A percentile compares a stretch with the other conserved stretches of the same genome.
These are phyloP conservation scores for Bifiguratus adelaidae DNA, from an alignment of 192 early-diverging fungal genomes.

Conservation along the genomic window DNA sequence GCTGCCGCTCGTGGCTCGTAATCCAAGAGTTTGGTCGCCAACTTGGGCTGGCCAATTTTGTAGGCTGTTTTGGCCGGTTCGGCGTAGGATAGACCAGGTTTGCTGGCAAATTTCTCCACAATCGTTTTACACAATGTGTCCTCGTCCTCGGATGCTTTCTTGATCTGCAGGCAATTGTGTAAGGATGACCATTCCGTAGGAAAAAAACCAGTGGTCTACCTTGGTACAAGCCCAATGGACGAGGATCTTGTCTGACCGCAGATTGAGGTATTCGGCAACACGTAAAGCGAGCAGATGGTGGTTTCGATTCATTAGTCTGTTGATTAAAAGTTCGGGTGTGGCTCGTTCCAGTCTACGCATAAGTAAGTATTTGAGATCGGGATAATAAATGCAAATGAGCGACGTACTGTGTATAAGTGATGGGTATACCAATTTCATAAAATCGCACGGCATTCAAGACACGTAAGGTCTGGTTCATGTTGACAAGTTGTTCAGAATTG, in stretches of 20 bases:
- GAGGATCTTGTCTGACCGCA: conserved; percentile 69
- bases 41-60: conserved; percentile 64
- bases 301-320: conserved; percentile 74
- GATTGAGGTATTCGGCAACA: conserved; percentile 74
- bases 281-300: conserved; percentile 78
- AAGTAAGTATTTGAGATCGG: not conserved
- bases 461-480: conserved; percentile 76
- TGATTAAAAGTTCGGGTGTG: conserved; percentile 73
- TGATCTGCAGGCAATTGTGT: conserved; percentile 41
- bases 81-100: conserved; percentile 71
- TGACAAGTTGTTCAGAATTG: conserved; percentile 75
- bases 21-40: conserved; percentile 84
- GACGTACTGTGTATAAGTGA: conserved; percentile 76
- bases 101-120: conserved; percentile 63
- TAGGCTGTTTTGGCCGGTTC: conserved; percentile 91
- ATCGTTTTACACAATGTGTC: conserved; percentile 74
- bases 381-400: not conserved
- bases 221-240: conserved; percentile 98
- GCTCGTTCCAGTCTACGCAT: conserved; percentile 53
- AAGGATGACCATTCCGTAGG: not conserved
- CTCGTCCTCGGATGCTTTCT: conserved; percentile 73
- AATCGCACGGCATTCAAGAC: conserved; percentile 84
- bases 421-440: conserved; percentile 80
- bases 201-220: conserved; percentile 19
- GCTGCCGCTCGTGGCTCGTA: conserved; percentile 89